Base-by-base conservation (phyloP, 108 stramenopile species). In the Nitzschia palea region DNA sequence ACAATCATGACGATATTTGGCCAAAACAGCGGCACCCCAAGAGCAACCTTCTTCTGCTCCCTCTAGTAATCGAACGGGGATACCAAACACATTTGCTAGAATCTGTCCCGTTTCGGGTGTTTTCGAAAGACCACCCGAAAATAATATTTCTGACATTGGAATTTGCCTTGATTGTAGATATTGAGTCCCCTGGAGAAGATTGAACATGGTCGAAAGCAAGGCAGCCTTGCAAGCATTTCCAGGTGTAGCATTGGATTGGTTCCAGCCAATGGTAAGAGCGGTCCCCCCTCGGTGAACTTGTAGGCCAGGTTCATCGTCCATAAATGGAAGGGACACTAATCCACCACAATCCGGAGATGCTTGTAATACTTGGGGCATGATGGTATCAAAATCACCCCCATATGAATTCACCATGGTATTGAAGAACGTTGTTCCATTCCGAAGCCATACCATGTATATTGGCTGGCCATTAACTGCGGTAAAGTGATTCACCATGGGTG, bases 241-340 rank as follows among this genome's bases (percentile, higher is more conserved):
- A 0, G 71, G 37, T n/a, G 42, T 68, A 2, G 54, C 53, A 53
- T 73, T 77, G 42, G 34, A 20, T 1, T 32, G 29, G 62, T 82
- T 78, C 68, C 55, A 71, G 20, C 81, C 81, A n/a, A 81, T 55
- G 26, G 74, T 61, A 31, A 66, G 33, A 53, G 69, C 81, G 9
- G 77, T 73, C 10, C 77, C 73, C 12, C 77, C 77, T 25, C 34
- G 37, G 10, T 33, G 26, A 12, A 77, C 76, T 27, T 50, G 29
- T 65, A 78, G 44, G 2, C 81, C 77, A 12, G 81, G 77, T 52
- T 82, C 81, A 54, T 82, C 81, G 53, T 82, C 73, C 69, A 82
- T 58, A 71, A 82, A 82, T 5, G 81, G 81, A 34, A 82, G 51
- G 34, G 81, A 76, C 28, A 82, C 32, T 44, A 82, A 44, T 12